Conservation (phyloP, 2,329 filamentous ascomycete genomes). For the Rutstroemia sp. region DNA sequence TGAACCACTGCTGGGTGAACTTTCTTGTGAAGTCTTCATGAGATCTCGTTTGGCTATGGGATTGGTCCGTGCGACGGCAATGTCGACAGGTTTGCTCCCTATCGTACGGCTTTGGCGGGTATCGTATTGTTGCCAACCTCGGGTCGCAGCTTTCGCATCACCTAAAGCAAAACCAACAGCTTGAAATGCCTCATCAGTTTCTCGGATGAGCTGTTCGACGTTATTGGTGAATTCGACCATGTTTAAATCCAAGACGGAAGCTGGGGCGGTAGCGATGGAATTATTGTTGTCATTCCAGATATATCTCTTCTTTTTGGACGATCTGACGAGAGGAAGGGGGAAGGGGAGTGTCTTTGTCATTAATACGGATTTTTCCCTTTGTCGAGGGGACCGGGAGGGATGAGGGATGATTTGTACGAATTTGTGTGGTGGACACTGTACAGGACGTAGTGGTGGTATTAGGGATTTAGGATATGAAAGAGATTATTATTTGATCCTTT, state of each 20-base stretch:
- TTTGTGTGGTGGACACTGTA: too few species aligned
- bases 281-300: neutral
- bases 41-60: slow-evolving; percentile 15
- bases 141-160: slow-evolving; percentile 30
- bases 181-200: slow-evolving; percentile 45
- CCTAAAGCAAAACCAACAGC: slow-evolving; percentile 36
- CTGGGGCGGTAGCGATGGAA: slow-evolving; percentile 11
- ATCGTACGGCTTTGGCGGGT: neutral
- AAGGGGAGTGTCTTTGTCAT: neutral
- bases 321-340: neutral
- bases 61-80: slow-evolving; percentile 6
- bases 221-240: slow-evolving; percentile 16
- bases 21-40: slow-evolving; percentile 7
- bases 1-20: slow-evolving; percentile 10
- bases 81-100: neutral
- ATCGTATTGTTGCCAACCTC: slow-evolving; percentile 21
- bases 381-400: too few species aligned
- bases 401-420: too few species aligned
- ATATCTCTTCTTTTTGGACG: neutral
- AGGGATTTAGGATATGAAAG: neutral
- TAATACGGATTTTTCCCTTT: neutral
- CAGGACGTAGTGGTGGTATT: neutral
- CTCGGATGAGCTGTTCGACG: slow-evolving; percentile 39
- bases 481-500: slow-evolving; percentile 4
- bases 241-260: slow-evolving; percentile 19